These are phyloP conservation scores for Solanum tacnaense DNA, from an alignment of 257 asterid species.

Conservation along the genomic window DNA sequence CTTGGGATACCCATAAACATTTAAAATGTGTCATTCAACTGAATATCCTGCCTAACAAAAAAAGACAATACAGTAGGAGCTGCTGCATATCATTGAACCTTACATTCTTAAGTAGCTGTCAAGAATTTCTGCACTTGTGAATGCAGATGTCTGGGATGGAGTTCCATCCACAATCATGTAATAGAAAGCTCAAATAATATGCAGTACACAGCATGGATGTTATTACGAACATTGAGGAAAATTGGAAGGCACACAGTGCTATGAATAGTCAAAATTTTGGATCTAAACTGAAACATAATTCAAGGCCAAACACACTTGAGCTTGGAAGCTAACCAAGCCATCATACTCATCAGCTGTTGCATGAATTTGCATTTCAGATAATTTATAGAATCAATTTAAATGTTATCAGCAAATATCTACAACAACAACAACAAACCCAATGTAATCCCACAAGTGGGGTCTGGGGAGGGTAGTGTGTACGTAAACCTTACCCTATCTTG, in stretches of 20 bases:
- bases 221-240: not conserved
- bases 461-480: not conserved
- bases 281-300: not conserved
- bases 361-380: not conserved
- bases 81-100: not conserved
- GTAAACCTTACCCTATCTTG: not conserved
- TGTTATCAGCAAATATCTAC: not conserved
- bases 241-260: not conserved
- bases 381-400: not conserved
- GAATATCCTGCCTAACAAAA: not conserved
- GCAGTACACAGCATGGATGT: not conserved
- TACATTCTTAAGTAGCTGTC: not conserved
- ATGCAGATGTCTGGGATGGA: not conserved
- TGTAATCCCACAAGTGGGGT: not conserved
- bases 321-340: not conserved
- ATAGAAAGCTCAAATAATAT: not conserved
- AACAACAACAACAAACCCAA: not conserved
- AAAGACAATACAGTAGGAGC: not conserved
- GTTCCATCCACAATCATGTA: not conserved
- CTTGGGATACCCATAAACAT: not conserved
- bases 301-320: not conserved
- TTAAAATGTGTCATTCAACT: not conserved
- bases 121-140: not conserved
- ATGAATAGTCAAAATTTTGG: not conserved
- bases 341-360: not conserved